Evolutionary conservation across 2,329 filamentous ascomycete species (phyloP).

Genomic region (Penicillium sp.): DNA sequence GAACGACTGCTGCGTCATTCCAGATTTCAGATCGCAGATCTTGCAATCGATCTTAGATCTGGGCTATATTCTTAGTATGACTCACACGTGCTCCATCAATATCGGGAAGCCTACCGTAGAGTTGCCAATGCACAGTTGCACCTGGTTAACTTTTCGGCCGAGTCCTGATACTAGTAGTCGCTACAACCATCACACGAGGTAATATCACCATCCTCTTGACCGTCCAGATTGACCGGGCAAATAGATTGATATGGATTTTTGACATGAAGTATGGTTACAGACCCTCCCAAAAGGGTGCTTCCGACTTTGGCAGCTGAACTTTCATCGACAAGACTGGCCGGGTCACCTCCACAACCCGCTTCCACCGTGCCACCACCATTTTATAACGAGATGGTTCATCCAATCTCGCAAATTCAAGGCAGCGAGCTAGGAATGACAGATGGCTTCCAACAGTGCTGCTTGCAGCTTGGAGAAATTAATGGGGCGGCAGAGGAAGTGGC

Average conservation of each 20-base stretch:
- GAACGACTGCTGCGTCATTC: background rate
- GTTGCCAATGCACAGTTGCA: background rate
- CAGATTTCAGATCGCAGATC: background rate
- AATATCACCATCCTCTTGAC: background rate
- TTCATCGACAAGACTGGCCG: background rate
- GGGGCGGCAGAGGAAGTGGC: background rate
- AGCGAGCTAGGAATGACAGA: background rate
- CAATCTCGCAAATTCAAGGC: background rate
- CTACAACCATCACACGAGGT: background rate
- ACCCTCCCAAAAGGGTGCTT: constrained; percentile 27
- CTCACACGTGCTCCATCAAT: background rate
- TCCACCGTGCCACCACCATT: background rate
- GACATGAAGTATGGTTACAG: constrained; percentile 41
- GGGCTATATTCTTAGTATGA: background rate
- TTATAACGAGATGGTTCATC: background rate
- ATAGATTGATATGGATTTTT: constrained; percentile 30
- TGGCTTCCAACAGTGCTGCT: background rate
- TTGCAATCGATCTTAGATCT: background rate
- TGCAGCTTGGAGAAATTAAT: background rate
- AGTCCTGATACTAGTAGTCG: no score
- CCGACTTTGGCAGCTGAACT: constrained; percentile 29
- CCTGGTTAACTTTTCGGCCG: background rate
- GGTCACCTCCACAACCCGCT: background rate
- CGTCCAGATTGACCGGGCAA: constrained; percentile 10
- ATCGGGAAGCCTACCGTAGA: background rate